Evolutionary conservation across 441 rosid genomes (phyloP), one percentile per base, ranked within the genome.

Genomic region (Gossypium gossypioides): DNA sequence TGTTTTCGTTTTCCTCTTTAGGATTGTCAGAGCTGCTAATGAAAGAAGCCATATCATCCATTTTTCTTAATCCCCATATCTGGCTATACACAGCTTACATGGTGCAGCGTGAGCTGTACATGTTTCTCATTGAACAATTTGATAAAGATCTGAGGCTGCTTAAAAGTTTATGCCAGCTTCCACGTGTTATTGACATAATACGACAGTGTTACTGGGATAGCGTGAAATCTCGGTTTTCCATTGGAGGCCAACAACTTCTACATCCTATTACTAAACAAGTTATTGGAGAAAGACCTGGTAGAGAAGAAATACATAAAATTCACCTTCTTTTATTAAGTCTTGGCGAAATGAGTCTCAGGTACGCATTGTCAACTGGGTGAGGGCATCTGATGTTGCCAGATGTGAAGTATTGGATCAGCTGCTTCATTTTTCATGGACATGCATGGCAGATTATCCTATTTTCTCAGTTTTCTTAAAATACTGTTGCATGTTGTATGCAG

Each of bases 321-420:
- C 97, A 98, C 80, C 98, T 96, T 84, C 90, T 96, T 77, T 80
- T 91, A 67, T 82, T 96, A 81, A 90, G 98, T 81, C 96, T 93
- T 75, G 98, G 97, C 72, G 99, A 96, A 86, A 93, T 96, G 99
- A 88, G 98, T 82, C 88, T 96, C 75, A 90, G 96, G 99, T 94
- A 91, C 10, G 56, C 3, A 16, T 34, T 73, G 52, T 54, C 16
- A 57, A 54, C n/a, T 65, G 27, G 7, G 7, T 52, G 18, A 7
- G 58, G 54, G 50, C 19, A 51, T 52, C 54, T 54, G 52, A 40
- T 34, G 34, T 71, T 56, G 60, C 65, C n/a, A 62, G 63, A 51
- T 52, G 21, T 78, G 40, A 65, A 34, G 71, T 57, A 25, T 42
- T 66, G 21, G 27, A 40, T 62, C 42, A 29, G 29, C 64, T 68